Base-by-base conservation (phyloP, 768 basidiomycete species). In the Leucocoprinus birnbaumii region DNA sequence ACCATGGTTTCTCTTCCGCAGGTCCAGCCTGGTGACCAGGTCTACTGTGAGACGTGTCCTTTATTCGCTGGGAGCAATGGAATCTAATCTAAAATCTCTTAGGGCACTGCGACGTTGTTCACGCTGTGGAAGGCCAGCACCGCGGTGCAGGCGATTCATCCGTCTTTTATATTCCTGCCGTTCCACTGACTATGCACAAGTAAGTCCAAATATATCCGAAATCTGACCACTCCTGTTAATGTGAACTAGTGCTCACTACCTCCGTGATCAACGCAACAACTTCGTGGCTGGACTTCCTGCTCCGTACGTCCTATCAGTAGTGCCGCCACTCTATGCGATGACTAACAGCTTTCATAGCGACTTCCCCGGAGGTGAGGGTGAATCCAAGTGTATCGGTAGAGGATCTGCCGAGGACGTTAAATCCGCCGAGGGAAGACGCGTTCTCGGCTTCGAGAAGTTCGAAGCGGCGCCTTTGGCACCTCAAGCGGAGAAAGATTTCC, bases 81-180 rank as follows among this genome's bases (percentile, higher is more conserved):
- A 11, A 7, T 14, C 19, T 27, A 3, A 42, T 31, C 34, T 4
- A 14, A 13, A 14, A 16, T 7, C 10, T 8, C 5, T 35, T 85
- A 69, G 89, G 89, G 86, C 86, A 88, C 55, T 81, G 80, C 42
- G 83, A 84, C 59, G 66, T 71, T 9, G 73, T 83, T 10, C 83
- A 85, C 62, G 76, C 80, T 3, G 84, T 84, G 7, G 83, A 84
- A 61, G 53, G 58, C 3, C 66, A 71, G 22, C 82, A 84, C 61
- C 51, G 60, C 14, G 82, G 84, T 1, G 62, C 57, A 13, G 65
- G 67, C 10, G 81, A 83, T 60, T 83, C 81, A 0, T 81, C 80
- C 0, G 81, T 83, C 7, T 50, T 84, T 46, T 83, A 83, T 48
- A 83, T 82, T 37, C 82, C 80, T 8, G 78, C 80, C 10, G 77